phyloP scores from a whole-genome alignment of 176 grass and related monocot genomes.

The maize (Zea mays) region Zm-B73-REFERENCE-NAM-5.0 NC_050101.1:176769501-176770000 shows the following conservation, averaged over 20 bases:
- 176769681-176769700: constrained; percentile 13
- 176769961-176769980: neutral
- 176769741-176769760: constrained; percentile 70
- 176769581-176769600: neutral
- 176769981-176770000: neutral
- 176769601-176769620: neutral
- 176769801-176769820: constrained; percentile 52
- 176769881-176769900: neutral
- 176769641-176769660: neutral
- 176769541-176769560: constrained; percentile 16
- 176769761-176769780: constrained; percentile 44
- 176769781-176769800: constrained; percentile 29
- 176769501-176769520: constrained; percentile 6
- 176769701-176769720: constrained; percentile 4
- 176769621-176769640: neutral
- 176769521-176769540: constrained; percentile 3
- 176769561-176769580: neutral
- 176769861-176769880: neutral
- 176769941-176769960: neutral
- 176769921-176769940: neutral
- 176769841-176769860: constrained; percentile 20
- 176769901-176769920: neutral
- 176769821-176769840: constrained; percentile 47
- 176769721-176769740: constrained; percentile 63
- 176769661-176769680: constrained; percentile 1